phyloP scores from a whole-genome alignment of 352 stramenopile species.

The Phytophthora pini region DNA sequence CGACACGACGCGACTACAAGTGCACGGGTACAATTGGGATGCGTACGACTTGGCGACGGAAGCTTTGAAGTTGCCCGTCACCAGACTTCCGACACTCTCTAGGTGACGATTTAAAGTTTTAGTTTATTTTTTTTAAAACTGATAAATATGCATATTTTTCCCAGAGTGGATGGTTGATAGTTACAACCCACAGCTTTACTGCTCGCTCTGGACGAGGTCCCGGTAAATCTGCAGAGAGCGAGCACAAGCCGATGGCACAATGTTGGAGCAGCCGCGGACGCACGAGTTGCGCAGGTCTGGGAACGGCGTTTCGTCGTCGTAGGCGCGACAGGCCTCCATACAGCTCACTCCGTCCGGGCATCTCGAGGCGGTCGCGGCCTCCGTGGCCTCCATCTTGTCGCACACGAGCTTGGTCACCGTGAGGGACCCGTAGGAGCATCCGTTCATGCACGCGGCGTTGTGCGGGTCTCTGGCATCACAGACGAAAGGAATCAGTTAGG shows the following conservation, averaged over 20 bases:
- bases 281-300: conserved; percentile 60
- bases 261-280: conserved; percentile 62
- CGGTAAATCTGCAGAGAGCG: conserved; percentile 74
- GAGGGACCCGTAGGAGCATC: conserved; percentile 78
- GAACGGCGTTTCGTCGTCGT: conserved; percentile 59
- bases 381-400: conserved; percentile 46
- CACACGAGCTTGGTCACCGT: conserved; percentile 74
- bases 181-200: background rate
- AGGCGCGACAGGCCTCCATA: conserved; percentile 59
- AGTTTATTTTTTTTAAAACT: background rate
- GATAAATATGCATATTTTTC: background rate
- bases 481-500: background rate
- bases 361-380: conserved; percentile 34
- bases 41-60: conserved; percentile 19
- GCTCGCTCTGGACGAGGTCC: conserved; percentile 39
- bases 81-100: too few relatives aligned
- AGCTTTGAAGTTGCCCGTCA: conserved; percentile 17
- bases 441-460: conserved; percentile 77
- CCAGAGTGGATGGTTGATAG: background rate
- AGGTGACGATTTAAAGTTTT: too few relatives aligned
- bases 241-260: conserved; percentile 64
- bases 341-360: conserved; percentile 73
- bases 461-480: conserved; percentile 53
- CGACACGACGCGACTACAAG: conserved; percentile 24
- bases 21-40: conserved; percentile 12